Conservation (phyloP, 2,329 filamentous ascomycete species). For the Monosporascus sp. region DNA sequence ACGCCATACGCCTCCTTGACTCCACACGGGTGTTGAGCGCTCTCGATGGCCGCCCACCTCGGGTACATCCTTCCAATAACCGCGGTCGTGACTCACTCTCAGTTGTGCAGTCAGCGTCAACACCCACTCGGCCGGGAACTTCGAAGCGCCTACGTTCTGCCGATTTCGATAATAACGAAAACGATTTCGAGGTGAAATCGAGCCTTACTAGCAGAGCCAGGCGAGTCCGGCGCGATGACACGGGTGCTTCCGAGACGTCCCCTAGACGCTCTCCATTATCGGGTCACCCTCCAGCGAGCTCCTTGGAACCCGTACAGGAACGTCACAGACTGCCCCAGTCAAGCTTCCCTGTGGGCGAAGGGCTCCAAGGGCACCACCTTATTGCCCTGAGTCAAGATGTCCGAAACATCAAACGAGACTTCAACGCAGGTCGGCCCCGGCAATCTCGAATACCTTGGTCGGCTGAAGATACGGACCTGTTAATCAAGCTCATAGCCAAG, state of each 20-base stretch:
- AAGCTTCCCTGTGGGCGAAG: slow-evolving; percentile 1
- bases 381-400: slow-evolving; percentile 14
- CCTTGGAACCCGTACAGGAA: not conserved
- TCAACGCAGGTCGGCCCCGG: slow-evolving; percentile 7
- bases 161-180: slow-evolving; percentile 3
- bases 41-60: not conserved
- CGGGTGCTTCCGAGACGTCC: not conserved
- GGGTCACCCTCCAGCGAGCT: not conserved
- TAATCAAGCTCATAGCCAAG: slow-evolving; percentile 36
- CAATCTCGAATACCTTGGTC: slow-evolving; percentile 37
- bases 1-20: slow-evolving; percentile 16
- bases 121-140: not conserved
- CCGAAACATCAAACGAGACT: slow-evolving; percentile 9
- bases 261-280: slow-evolving; percentile 12
- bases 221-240: slow-evolving; percentile 4
- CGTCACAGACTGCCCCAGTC: not conserved
- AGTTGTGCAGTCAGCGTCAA: not conserved
- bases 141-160: slow-evolving; percentile 3
- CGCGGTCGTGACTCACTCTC: not conserved
- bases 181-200: slow-evolving; percentile 18
- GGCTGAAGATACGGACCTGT: slow-evolving; percentile 31
- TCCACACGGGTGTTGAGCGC: slow-evolving; percentile 10
- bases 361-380: slow-evolving; percentile 11
- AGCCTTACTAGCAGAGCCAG: slow-evolving; percentile 13
- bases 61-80: not conserved